These are phyloP conservation scores for Camelina neglecta DNA, from an alignment of 345 rosid genomes.

Conservation along the genomic window DNA sequence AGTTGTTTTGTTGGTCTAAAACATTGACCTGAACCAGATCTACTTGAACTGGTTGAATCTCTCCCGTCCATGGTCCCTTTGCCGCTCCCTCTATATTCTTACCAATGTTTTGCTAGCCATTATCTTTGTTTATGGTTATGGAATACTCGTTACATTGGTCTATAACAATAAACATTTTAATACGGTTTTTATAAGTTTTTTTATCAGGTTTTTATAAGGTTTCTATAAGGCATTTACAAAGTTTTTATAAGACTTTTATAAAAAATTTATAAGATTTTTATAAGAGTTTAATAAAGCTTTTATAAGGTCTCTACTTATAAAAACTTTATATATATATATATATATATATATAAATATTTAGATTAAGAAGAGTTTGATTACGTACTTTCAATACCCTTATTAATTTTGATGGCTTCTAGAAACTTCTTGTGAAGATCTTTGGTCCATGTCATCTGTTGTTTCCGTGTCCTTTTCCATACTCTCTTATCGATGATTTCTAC, in stretches of 20 bases:
- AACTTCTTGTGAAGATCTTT: slow-evolving; percentile 21
- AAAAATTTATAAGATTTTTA: too few species aligned
- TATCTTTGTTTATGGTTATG: background rate
- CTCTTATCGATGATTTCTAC: background rate
- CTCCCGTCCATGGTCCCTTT: background rate
- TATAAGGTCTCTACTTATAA: too few species aligned
- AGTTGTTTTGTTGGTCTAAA: background rate
- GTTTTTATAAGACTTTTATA: too few species aligned
- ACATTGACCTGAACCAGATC: background rate
- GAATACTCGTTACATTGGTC: background rate
- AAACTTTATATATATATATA: too few species aligned
- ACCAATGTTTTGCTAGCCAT: background rate
- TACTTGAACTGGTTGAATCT: background rate
- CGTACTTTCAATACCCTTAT: slow-evolving; percentile 35
- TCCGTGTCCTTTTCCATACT: background rate
- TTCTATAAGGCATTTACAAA: too few species aligned
- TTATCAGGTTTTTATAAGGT: too few species aligned
- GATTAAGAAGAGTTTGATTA: background rate
- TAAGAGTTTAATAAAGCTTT: too few species aligned
- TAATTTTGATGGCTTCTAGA: slow-evolving; percentile 4
- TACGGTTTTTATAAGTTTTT: too few species aligned
- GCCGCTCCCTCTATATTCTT: background rate
- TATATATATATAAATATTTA: background rate
- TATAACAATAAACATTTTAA: background rate
- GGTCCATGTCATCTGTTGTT: slow-evolving; percentile 24